Evolutionary conservation across 495 filamentous ascomycete species (phyloP).

Genomic region (Neurospora sp.): DNA sequence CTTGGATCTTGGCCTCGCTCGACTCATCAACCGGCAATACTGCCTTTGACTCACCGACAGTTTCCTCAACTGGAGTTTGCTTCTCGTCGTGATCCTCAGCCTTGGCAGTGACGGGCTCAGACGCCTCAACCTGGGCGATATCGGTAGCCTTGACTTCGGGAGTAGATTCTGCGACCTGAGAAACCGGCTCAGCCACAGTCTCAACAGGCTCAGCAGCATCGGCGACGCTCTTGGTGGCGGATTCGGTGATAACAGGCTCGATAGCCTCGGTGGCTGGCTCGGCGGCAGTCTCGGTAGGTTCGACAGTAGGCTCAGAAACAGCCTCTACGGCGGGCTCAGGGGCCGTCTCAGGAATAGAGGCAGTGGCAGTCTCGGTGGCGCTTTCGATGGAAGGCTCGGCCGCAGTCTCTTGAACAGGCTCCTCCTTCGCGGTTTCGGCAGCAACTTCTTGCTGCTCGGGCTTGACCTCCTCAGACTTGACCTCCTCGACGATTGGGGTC

Average conservation of each 20-base stretch:
- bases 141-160: constrained; percentile 7
- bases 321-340: not conserved
- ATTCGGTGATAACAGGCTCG: not conserved
- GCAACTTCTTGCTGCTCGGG: not conserved
- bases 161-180: constrained; percentile 2
- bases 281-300: not conserved
- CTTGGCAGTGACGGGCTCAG: not conserved
- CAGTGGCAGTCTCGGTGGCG: not conserved
- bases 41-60: not conserved
- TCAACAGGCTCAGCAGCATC: not conserved
- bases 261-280: not conserved
- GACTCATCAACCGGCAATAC: constrained; percentile 1
- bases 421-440: constrained; percentile 1
- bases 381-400: constrained; percentile 1
- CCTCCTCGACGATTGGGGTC: constrained; percentile 3
- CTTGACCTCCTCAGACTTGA: constrained; percentile 1
- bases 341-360: not conserved
- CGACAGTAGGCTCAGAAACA: not conserved
- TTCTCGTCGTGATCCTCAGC: not conserved
- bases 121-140: not conserved
- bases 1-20: not conserved
- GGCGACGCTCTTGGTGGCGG: not conserved
- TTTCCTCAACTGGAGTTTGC: constrained; percentile 5
- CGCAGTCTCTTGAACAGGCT: constrained; percentile 2
- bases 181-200: not conserved